A percentile compares a stretch with the other conserved stretches of the same genome.
Evolutionary conservation across 176 grass and related monocot species (phyloP).

Genomic region (Paspalum notatum): DNA sequence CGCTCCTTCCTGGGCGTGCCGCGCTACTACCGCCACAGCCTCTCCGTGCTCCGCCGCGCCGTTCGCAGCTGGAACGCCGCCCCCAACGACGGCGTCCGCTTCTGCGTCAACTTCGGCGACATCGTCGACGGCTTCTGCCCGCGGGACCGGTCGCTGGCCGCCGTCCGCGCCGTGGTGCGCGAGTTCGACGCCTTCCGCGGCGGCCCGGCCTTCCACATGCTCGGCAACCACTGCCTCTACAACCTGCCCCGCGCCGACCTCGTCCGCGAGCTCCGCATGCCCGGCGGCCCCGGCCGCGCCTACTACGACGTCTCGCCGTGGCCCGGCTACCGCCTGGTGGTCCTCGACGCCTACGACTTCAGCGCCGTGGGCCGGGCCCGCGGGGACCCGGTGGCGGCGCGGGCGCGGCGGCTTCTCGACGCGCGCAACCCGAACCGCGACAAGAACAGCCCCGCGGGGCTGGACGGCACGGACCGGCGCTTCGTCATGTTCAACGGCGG

Average conservation of each 20-base stretch:
- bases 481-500: conserved; percentile 90
- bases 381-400: conserved; percentile 47
- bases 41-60: conserved; percentile 71
- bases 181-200: conserved; percentile 75
- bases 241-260: conserved; percentile 69
- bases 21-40: conserved; percentile 81
- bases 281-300: conserved; percentile 36
- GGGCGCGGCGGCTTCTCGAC: conserved; percentile 57
- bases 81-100: conserved; percentile 38
- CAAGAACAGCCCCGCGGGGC: conserved; percentile 73
- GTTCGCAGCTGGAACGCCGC: conserved; percentile 63
- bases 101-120: conserved; percentile 84
- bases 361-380: conserved; percentile 65
- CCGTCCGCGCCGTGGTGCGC: conserved; percentile 51
- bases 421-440: conserved; percentile 68
- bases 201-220: conserved; percentile 81
- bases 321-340: conserved; percentile 64
- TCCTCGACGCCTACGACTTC: conserved; percentile 87
- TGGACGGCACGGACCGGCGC: conserved; percentile 61
- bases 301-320: conserved; percentile 77
- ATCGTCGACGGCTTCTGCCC: conserved; percentile 86
- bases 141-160: conserved; percentile 41
- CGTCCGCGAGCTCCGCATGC: conserved; percentile 61
- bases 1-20: conserved; percentile 70
- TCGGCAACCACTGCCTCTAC: conserved; percentile 93